Base-by-base conservation (phyloP, 176 grass and related monocot genomes). In the Rhipidocladum racemiflorum region DNA sequence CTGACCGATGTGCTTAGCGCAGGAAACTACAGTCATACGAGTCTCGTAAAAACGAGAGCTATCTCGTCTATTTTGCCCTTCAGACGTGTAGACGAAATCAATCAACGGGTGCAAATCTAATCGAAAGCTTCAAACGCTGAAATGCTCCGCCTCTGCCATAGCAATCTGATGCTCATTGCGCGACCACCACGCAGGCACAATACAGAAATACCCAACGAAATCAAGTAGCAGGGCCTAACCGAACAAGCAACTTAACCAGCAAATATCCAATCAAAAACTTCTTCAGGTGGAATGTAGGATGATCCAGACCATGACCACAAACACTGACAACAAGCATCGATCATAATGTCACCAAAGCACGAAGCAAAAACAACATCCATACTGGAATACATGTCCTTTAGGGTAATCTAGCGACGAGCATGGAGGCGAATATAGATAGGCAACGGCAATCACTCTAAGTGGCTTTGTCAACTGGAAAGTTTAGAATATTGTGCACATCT, bases 391-490 rank as follows among this genome's bases (percentile, higher is more conserved):
- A 56, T 64, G 71, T 81, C 70, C 63, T 81, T 89, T 28, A 79
- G 20, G 21, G n/a, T n/a, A n/a, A n/a, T n/a, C n/a, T n/a, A n/a
- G n/a, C n/a, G 5, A 46, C 8, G 11, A 35, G 54, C 54, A 65
- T 14, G 10, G 56, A 27, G 34, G 29, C 27, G 3, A 74, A 62
- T 21, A 88, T 61, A 77, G 65, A 77, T 81, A 57, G 56, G 79
- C 56, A 70, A 74, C 27, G 1, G 68, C 0, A 1, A 76, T 28
- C n/a, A 42, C 62, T 82, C 87, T 97, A 97, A 88, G 87, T 70
- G 8, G 94, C 82, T 85, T 97, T 97, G 32, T 97, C 94, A 0
- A n/a, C n/a, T n/a, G n/a, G n/a, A n/a, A n/a, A n/a, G n/a, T n/a
- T n/a, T n/a, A n/a, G n/a, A n/a, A n/a, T n/a, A n/a, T n/a, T n/a